These are phyloP conservation scores for Meira nashicola DNA, from an alignment of 1,284 basidiomycete species.

Conservation along the genomic window DNA sequence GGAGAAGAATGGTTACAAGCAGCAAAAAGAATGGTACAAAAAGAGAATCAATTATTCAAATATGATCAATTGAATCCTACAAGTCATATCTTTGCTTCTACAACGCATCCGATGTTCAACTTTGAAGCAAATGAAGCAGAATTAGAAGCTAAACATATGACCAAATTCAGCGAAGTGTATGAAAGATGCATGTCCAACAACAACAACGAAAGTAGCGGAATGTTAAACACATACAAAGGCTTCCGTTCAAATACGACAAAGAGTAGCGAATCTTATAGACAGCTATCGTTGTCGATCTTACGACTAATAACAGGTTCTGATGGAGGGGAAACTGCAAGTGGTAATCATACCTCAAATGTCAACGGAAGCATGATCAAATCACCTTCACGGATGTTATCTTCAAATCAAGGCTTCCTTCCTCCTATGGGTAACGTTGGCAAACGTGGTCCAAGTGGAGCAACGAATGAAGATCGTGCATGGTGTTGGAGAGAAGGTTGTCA, in stretches of 20 bases:
- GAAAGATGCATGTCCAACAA: slow-evolving; percentile 33
- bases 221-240: slow-evolving; percentile 1
- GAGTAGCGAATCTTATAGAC: slow-evolving; percentile 7
- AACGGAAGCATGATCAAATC: not conserved
- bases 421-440: slow-evolving; percentile 55
- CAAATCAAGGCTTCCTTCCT: slow-evolving; percentile 52
- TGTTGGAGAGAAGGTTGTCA: slow-evolving; percentile 74
- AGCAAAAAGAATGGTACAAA: not conserved
- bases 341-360: slow-evolving; percentile 16
- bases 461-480: slow-evolving; percentile 73
- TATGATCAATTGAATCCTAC: too few species aligned
- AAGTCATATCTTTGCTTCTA: slow-evolving; percentile 64
- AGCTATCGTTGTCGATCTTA: slow-evolving; percentile 32
- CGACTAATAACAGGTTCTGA: slow-evolving; percentile 30
- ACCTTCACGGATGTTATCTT: not conserved
- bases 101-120: slow-evolving; percentile 79
- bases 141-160: slow-evolving; percentile 24
- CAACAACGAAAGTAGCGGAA: slow-evolving; percentile 10
- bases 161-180: slow-evolving; percentile 21
- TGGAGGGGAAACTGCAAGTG: too few species aligned
- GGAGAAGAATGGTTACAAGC: slow-evolving; percentile 8
- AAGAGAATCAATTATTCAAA: not conserved
- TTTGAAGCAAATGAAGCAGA: slow-evolving; percentile 58
- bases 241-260: not conserved
- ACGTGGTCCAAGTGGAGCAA: slow-evolving; percentile 54